Base-by-base conservation (phyloP, 73 alveolate species). In the Vitrella brassicaformis region DNA sequence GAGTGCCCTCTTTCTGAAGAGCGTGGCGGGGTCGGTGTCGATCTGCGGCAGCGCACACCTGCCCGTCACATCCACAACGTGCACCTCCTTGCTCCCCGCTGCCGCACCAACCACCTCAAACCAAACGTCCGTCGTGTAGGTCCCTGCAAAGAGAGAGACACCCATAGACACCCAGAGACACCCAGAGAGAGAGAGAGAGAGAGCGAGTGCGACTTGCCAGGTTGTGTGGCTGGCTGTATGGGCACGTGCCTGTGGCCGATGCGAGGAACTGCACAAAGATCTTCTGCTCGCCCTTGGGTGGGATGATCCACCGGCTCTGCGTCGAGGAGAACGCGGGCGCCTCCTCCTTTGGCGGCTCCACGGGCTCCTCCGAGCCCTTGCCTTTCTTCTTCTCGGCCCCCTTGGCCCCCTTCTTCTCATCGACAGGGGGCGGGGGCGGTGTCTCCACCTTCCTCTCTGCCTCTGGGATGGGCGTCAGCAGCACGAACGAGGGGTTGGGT, bases 221-320 rank as follows among this genome's bases (percentile, higher is more conserved):
- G n/a, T n/a, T n/a, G n/a, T n/a, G n/a, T 39, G 56, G 56, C 56
- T 4, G 80, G 19, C 74, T 75, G 47, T 71, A 68, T 47, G 70
- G 82, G 75, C 81, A 86, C 19, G 81, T 85, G 31, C 95, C 91
- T 19, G 84, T 86, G 73, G 87, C 91, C 80, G 85, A 84, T 30
- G 93, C 79, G 90, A 92, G 89, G 87, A 92, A 92, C 71, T 92
- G 85, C 30, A 92, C 84, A 31, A 82, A 81, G 56, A 92, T 89
- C 78, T 89, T 87, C 76, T 87, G 90, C 19, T 92, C 67, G 66
- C 83, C 95, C 73, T 85, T 85, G 0, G 97, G 95, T 28, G 86
- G 91, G 28, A 92, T 82, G 28, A 92, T 88, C 97, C 97, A 92
- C 75, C 97, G 85, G 19, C 91, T 87, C 28, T 79, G 80, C 29